Evolutionary conservation across 2,329 filamentous ascomycete genomes (phyloP), one percentile per base, ranked within the genome.

Genomic region (Triangularia setosa): DNA sequence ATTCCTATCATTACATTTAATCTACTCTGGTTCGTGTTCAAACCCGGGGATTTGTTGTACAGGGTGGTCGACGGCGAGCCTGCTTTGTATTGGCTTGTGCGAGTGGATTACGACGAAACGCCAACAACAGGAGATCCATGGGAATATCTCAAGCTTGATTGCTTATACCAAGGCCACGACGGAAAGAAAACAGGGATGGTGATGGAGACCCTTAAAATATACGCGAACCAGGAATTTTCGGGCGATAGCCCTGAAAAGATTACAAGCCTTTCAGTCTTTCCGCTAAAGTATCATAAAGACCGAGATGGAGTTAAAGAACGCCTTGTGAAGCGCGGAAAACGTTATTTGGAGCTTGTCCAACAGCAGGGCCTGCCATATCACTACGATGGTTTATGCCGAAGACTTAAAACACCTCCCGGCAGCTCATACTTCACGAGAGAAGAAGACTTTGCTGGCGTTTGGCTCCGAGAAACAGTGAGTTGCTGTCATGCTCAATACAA

Each of bases 31-130:
- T 60, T 62, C 2, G 56, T 71, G 33, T 70, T 68, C 53, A 63
- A 62, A 4, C 69, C 69, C 8, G 69, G 68, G 0, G 60, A 65
- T 21, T 25, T 71, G 12, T 35, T 69, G 14, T 69, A 65, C 63
- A 61, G 63, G 4, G 28, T 25, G 1, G 65, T 61, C 4, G 62
- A 69, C 40, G 63, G 30, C 12, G 65, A 68, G 18, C 54, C 52
- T 4, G 67, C 67, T 69, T 48, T 70, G 4, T n/a, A 67, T 44
- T 64, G 66, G 21, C 67, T 64, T 33, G 14, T 48, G 7, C 65
- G 66, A 21, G 67, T 65, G 1, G 66, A 44, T 9, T 70, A 70
- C 53, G 68, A 70, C 27, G 62, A 65, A 24, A 65, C 60, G 23
- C 62, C 3, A 2, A 58, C 35, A 23, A 61, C 35, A 16, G 66